phyloP scores from a whole-genome alignment of 163 green algal species.

The Trebouxia gelatinosa region DNA sequence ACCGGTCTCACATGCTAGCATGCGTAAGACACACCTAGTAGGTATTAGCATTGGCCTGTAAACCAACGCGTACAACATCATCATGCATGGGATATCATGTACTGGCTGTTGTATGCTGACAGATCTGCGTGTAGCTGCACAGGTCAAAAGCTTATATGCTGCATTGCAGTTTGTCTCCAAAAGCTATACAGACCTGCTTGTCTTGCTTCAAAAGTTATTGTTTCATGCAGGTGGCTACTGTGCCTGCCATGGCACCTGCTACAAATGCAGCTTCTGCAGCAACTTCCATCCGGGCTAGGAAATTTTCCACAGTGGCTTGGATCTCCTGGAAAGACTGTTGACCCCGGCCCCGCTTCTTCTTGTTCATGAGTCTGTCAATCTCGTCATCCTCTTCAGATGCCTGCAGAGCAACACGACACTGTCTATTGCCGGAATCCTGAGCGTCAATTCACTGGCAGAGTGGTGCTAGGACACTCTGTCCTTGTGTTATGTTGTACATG shows the following conservation, averaged over 20 bases:
- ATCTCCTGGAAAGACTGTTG: slow-evolving; percentile 24
- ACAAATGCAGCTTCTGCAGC: slow-evolving; percentile 8
- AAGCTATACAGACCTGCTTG: neutral
- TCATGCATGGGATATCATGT: neutral
- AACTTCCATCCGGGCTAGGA: slow-evolving; percentile 57
- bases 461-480: neutral
- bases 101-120: neutral
- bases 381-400: slow-evolving; percentile 52
- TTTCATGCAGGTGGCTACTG: slow-evolving; percentile 2
- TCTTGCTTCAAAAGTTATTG: neutral
- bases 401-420: neutral
- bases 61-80: neutral
- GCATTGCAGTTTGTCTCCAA: no score
- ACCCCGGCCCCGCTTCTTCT: slow-evolving; percentile 7
- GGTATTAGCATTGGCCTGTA: neutral
- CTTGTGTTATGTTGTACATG: neutral
- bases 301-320: slow-evolving; percentile 48
- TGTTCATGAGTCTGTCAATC: slow-evolving; percentile 44
- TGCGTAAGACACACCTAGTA: no score
- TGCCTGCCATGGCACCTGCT: slow-evolving; percentile 13
- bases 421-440: neutral
- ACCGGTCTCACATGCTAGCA: no score
- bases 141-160: no score
- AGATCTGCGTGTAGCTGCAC: no score
- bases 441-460: neutral